A percentile compares a stretch with the other conserved stretches of the same genome.
phyloP scores from a whole-genome alignment of 2,329 filamentous ascomycete genomes.

The Pyrenochaeta sp. region DNA sequence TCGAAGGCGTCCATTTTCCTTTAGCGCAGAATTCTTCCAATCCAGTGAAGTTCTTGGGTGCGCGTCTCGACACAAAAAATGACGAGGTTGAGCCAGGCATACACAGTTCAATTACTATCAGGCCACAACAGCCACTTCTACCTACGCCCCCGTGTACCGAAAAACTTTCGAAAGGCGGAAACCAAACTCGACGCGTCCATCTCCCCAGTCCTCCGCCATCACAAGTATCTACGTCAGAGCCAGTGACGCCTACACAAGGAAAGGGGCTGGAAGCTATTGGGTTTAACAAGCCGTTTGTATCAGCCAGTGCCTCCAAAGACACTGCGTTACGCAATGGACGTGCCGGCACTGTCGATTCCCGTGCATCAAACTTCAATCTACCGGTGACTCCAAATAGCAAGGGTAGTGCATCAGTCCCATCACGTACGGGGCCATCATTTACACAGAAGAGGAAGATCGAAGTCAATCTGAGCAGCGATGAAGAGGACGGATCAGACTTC shows the following conservation, averaged over 20 bases:
- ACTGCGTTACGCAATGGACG: neutral
- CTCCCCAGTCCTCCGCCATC: constrained; percentile 3
- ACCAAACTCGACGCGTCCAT: neutral
- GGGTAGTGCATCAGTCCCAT: constrained; percentile 4
- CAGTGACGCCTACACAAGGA: neutral
- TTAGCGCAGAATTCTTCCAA: no score
- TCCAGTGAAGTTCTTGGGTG: no score
- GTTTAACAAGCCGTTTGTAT: constrained; percentile 19
- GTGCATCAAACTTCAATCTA: constrained; percentile 5
- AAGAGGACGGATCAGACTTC: constrained; percentile 12
- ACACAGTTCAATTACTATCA: no score
- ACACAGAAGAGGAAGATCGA: constrained; percentile 9
- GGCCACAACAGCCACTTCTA: neutral
- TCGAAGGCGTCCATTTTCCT: no score
- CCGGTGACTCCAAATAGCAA: neutral
- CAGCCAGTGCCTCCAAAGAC: constrained; percentile 5
- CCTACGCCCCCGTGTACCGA: neutral
- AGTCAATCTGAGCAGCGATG: constrained; percentile 15
- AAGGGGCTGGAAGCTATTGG: neutral
- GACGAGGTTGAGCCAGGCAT: no score
- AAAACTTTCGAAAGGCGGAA: neutral
- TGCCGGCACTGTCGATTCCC: constrained; percentile 1
- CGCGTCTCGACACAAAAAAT: no score
- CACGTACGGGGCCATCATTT: constrained; percentile 1
- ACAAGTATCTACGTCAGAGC: neutral